Evolutionary conservation across 2,329 filamentous ascomycete genomes (phyloP), one percentile per base, ranked within the genome.

Genomic region (Xylariaceae sp.): DNA sequence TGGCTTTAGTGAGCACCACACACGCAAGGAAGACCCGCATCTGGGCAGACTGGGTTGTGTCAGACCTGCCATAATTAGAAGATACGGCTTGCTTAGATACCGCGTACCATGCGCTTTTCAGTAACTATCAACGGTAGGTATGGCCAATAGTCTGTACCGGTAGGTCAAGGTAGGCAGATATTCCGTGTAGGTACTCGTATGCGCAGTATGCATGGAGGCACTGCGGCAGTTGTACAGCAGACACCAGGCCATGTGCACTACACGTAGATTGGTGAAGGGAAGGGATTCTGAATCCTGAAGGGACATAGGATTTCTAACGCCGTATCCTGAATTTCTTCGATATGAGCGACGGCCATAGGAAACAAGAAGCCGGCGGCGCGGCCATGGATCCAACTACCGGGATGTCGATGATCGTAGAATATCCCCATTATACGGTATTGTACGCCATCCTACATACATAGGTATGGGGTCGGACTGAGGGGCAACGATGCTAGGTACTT

Each of bases 21-120:
- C 44, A 53, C 44, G 53, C 52, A 60, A 55, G 56, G 49, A 58
- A 50, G 63, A 53, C 64, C 65, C 64, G 65, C 65, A 65, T 59
- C 65, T 64, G 62, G 11, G 52, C 54, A 63, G 61, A 62, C 65
- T 64, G 65, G 65, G 65, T 67, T 62, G 64, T 61, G 65, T 64
- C 56, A 55, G 58, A 60, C 63, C 51, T 65, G 53, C 65, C 64
- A 67, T 64, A 64, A 58, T 66, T 67, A 66, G 65, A 67, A 64
- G 60, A 62, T 51, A 52, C 30, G 53, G 51, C 57, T 49, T 59
- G 48, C 47, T 50, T n/a, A 23, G 15, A 50, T 6, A 30, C 23
- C 23, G 23, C 34, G 49, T 54, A 55, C 51, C 55, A 53, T 49
- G 53, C 55, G 51, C 49, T 9, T 51, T 57, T 57, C 23, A 30